These are phyloP conservation scores for Parathielavia hyrcaniae DNA, from an alignment of 495 filamentous ascomycete species.

Conservation along the genomic window DNA sequence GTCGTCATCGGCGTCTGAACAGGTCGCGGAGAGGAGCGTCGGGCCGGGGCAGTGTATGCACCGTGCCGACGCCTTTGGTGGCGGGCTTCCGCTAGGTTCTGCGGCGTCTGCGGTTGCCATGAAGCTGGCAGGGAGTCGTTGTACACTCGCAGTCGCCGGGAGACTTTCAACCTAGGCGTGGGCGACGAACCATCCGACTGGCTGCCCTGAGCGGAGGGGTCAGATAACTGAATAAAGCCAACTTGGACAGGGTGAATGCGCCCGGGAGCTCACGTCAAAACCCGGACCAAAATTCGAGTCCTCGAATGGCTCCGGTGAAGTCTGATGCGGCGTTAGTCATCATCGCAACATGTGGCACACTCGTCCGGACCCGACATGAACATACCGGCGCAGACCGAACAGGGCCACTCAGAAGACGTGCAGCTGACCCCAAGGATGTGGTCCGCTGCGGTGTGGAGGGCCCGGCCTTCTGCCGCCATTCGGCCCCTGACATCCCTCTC, in stretches of 20 bases:
- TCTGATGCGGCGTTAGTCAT: neutral
- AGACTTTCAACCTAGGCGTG: neutral
- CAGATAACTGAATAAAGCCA: neutral
- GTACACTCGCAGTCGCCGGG: constrained; percentile 36
- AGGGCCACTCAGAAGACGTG: neutral
- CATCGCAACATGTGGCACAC: neutral
- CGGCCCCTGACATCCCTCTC: neutral
- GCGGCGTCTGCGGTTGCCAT: constrained; percentile 52
- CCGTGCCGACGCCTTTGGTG: constrained; percentile 44
- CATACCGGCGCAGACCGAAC: neutral
- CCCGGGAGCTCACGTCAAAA: neutral
- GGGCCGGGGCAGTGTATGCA: constrained; percentile 42
- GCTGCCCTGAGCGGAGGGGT: neutral
- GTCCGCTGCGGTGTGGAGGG: constrained; percentile 2
- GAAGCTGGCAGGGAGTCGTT: constrained; percentile 46
- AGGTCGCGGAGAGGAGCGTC: constrained; percentile 19
- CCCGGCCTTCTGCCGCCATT: neutral
- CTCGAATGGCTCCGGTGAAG: neutral
- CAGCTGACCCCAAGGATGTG: neutral
- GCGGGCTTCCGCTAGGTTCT: constrained; percentile 46
- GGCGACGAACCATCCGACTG: neutral
- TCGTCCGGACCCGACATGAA: neutral
- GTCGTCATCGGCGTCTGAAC: constrained; percentile 16
- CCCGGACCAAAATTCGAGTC: neutral
- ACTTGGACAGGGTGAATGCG: neutral